Conservation (phyloP, 1,284 basidiomycete species). For the Trametes sp. region DNA sequence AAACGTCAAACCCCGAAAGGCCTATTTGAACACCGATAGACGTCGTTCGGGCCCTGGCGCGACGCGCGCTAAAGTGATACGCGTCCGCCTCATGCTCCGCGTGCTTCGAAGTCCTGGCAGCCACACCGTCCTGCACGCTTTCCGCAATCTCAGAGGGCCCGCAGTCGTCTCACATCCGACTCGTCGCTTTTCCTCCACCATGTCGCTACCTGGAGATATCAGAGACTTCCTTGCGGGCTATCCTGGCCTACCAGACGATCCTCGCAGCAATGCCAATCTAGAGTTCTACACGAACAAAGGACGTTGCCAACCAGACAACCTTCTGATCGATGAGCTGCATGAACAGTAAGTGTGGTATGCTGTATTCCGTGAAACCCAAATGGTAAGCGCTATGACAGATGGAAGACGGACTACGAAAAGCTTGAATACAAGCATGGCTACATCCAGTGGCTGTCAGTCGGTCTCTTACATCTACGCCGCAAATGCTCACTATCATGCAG, state of each 20-base stretch:
- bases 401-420: slow-evolving; percentile 66
- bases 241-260: slow-evolving; percentile 53
- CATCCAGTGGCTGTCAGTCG: slow-evolving; percentile 76
- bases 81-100: slow-evolving; percentile 15
- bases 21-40: not conserved
- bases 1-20: slow-evolving; percentile 14
- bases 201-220: slow-evolving; percentile 60
- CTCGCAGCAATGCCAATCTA: slow-evolving; percentile 55
- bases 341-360: slow-evolving; percentile 49
- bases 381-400: slow-evolving; percentile 48
- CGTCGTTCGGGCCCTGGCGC: not conserved
- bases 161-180: not conserved
- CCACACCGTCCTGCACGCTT: not conserved
- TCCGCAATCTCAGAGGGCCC: not conserved
- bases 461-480: not conserved
- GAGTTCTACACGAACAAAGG: slow-evolving; percentile 68
- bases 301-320: slow-evolving; percentile 67
- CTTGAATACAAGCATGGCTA: slow-evolving; percentile 77
- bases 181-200: slow-evolving; percentile 2
- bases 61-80: slow-evolving; percentile 5
- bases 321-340: slow-evolving; percentile 70
- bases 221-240: slow-evolving; percentile 70
- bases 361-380: not conserved
- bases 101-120: slow-evolving; percentile 2
- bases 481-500: slow-evolving; percentile 42